Evolutionary conservation across 345 rosid genomes (phyloP).

Genomic region (Adansonia digitata): DNA sequence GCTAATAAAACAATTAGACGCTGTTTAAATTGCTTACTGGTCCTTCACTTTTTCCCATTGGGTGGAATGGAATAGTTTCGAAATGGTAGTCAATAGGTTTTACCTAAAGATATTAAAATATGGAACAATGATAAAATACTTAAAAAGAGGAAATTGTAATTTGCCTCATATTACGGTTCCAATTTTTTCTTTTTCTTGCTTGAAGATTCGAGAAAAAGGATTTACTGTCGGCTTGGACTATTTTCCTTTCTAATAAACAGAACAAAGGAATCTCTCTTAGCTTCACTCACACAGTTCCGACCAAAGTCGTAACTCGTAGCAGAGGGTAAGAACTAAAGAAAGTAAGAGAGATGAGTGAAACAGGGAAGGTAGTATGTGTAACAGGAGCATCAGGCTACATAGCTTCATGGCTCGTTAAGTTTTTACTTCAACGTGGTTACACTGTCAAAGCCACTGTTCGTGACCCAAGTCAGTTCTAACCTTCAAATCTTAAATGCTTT

Average conservation of each 20-base stretch:
- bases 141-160: no score
- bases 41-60: no score
- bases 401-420: constrained; percentile 52
- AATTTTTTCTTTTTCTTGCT: not conserved
- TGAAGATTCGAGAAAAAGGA: no score
- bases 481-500: not conserved
- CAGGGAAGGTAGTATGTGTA: constrained; percentile 37
- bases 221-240: no score
- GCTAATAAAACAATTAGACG: no score
- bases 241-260: not conserved
- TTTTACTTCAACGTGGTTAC: constrained; percentile 43
- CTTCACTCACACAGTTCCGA: not conserved
- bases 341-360: constrained; percentile 17
- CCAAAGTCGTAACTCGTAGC: no score
- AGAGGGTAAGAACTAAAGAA: not conserved
- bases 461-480: constrained; percentile 34
- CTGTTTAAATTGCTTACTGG: no score
- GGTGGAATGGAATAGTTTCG: no score
- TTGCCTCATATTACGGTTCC: no score
- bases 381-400: constrained; percentile 51
- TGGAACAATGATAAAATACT: no score
- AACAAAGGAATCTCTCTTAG: not conserved
- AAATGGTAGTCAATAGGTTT: no score
- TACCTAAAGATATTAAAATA: no score
- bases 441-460: constrained; percentile 43